These are phyloP conservation scores for Colletotrichum costaricense DNA, from an alignment of 2,329 filamentous ascomycete species.

Conservation along the genomic window DNA sequence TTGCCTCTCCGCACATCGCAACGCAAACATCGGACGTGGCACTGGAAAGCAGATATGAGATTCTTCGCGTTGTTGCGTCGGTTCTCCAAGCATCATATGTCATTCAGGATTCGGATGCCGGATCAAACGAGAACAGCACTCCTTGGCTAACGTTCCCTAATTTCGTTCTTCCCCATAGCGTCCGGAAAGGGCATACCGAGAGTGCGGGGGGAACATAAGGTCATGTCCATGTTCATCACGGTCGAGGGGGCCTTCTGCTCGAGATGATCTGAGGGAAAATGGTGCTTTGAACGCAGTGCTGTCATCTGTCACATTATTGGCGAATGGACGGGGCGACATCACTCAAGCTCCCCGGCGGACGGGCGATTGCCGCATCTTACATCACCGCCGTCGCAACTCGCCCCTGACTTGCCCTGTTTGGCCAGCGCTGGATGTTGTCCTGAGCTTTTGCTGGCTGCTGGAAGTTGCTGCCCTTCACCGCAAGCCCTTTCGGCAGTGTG, in stretches of 20 bases:
- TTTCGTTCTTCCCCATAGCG: neutral
- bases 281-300: neutral
- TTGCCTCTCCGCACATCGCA: neutral
- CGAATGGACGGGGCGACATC: slow-evolving; percentile 1
- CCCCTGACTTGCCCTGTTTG: neutral
- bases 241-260: no score
- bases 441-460: neutral
- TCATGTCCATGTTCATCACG: no score
- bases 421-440: neutral
- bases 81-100: no score
- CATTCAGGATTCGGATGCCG: no score
- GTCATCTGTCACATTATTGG: neutral
- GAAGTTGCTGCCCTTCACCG: neutral
- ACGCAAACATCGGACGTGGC: neutral
- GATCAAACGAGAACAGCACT: no score
- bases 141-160: neutral
- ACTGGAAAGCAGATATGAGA: neutral
- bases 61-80: neutral
- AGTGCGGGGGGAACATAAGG: no score
- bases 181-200: neutral
- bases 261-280: neutral
- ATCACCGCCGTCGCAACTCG: slow-evolving; percentile 5
- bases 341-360: neutral
- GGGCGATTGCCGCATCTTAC: slow-evolving; percentile 30
- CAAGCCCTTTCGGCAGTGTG: neutral